Conservation (phyloP, 2,329 filamentous ascomycete genomes). For the Diaporthe velutina region DNA sequence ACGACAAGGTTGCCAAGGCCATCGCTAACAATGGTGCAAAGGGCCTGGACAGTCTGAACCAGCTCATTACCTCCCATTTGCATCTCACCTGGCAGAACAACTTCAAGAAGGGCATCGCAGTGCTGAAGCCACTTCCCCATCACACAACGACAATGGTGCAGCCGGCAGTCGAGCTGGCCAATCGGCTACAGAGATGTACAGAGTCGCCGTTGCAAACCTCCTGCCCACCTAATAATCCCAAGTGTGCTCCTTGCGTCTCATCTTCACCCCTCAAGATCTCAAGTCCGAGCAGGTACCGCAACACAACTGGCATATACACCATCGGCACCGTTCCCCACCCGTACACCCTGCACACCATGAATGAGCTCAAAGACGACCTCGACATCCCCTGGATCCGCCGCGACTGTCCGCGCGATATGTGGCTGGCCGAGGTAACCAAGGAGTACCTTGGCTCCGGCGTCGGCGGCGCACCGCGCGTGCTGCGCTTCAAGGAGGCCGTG, state of each 20-base stretch:
- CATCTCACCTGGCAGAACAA: slow-evolving; percentile 87
- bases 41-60: slow-evolving; percentile 76
- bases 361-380: slow-evolving; percentile 70
- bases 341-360: slow-evolving; percentile 82
- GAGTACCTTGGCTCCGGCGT: slow-evolving; percentile 75
- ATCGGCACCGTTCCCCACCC: slow-evolving; percentile 93
- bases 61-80: slow-evolving; percentile 86
- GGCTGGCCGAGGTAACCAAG: slow-evolving; percentile 80
- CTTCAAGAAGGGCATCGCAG: slow-evolving; percentile 81
- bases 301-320: slow-evolving; percentile 79
- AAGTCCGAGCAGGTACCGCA: slow-evolving; percentile 77
- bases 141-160: slow-evolving; percentile 81
- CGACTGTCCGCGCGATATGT: slow-evolving; percentile 80
- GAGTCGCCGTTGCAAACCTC: slow-evolving; percentile 78
- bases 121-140: slow-evolving; percentile 83
- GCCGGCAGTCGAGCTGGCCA: slow-evolving; percentile 79
- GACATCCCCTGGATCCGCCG: slow-evolving; percentile 76
- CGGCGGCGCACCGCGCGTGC: slow-evolving; percentile 73
- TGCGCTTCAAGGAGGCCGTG: slow-evolving; percentile 85
- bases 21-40: slow-evolving; percentile 68
- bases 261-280: slow-evolving; percentile 74
- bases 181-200: slow-evolving; percentile 81
- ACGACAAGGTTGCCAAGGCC: slow-evolving; percentile 75
- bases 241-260: slow-evolving; percentile 80
- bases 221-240: slow-evolving; percentile 84